Evolutionary conservation across 441 rosid genomes (phyloP), one percentile per base, ranked within the genome.

Genomic region (Raphanus hybrid): DNA sequence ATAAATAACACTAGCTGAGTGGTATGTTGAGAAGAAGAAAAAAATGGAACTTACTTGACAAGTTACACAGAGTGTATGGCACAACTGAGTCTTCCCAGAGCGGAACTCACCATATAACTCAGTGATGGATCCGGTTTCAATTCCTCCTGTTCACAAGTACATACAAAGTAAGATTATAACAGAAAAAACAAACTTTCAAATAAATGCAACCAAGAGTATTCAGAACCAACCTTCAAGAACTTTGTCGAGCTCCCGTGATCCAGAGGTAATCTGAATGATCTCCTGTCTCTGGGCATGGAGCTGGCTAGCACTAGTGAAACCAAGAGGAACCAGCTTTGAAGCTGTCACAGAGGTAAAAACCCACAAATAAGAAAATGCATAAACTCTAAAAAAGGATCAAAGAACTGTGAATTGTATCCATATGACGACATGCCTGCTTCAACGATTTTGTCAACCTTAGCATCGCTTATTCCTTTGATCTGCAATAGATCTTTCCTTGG

Each of bases 91-190:
- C 87, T 93, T 95, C 63, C 99, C 99, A 60, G 92, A 90, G 67
- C 98, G 96, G 65, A 95, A 95, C 84, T 95, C 98, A 3, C 98
- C 99, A 79, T 95, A 95, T 67, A 93, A 75, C 85, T 95, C 99
- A 16, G 99, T 95, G 64, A 93, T 95, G 65, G 99, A 95, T 68
- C 98, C 97, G 2, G 98, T 93, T 86, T 95, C 97, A 73, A 95
- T 87, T 23, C 98, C 99, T 55, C 98, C 96, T 91, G 83, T 74
- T 69, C 55, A 54, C 57, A 69, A 20, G 61, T 39, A 34, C 41
- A 39, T 6, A 6, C 5, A 59, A 68, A 43, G 3, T 77, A 43
- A 87, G 82, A 62, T 34, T 34, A 62, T 0, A 35, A 48, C 11
- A 70, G 14, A 50, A 23, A 5, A 64, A 9, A 52, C 3, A 3